Evolutionary conservation across 2,329 filamentous ascomycete species (phyloP), one percentile per base, ranked within the genome.

Genomic region (Passalora sequoiae): DNA sequence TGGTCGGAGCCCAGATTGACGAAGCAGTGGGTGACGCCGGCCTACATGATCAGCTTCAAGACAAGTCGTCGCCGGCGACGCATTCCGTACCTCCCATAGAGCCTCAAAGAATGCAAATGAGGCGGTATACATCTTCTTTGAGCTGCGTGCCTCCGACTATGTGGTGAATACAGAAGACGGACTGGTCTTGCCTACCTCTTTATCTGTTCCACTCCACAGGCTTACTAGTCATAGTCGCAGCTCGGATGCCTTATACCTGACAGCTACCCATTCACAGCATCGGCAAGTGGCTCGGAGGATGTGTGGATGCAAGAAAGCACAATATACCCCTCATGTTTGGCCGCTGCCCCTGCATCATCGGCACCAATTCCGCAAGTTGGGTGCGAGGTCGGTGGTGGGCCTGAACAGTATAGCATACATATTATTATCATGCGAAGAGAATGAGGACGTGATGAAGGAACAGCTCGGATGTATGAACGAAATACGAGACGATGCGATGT

Each of bases 21-120:
- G 56, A 80, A 77, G 65, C 75, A 75, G 60, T 81, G 73, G 25
- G 73, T 74, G 30, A 81, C 69, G 13, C 77, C 77, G 30, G 76
- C 77, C n/a, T n/a, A n/a, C n/a, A n/a, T n/a, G n/a, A n/a, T n/a
- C n/a, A n/a, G n/a, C n/a, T n/a, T n/a, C n/a, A n/a, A n/a, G n/a
- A n/a, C n/a, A n/a, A n/a, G n/a, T n/a, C n/a, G n/a, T n/a, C n/a
- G n/a, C n/a, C n/a, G n/a, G n/a, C n/a, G n/a, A n/a, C n/a, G n/a
- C n/a, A n/a, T n/a, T n/a, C n/a, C n/a, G n/a, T n/a, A n/a, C n/a
- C 65, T 87, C 83, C 81, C 81, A 87, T 37, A 89, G 68, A 22
- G 84, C 83, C 70, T 91, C 86, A 53, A 91, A 89, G 65, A 91
- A 89, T 63, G 85, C 86, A 58, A 82, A 86, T 0, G 84, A 87